phyloP scores from a whole-genome alignment of 768 basidiomycete genomes.

The Sistotremastrum niveocremeum region DNA sequence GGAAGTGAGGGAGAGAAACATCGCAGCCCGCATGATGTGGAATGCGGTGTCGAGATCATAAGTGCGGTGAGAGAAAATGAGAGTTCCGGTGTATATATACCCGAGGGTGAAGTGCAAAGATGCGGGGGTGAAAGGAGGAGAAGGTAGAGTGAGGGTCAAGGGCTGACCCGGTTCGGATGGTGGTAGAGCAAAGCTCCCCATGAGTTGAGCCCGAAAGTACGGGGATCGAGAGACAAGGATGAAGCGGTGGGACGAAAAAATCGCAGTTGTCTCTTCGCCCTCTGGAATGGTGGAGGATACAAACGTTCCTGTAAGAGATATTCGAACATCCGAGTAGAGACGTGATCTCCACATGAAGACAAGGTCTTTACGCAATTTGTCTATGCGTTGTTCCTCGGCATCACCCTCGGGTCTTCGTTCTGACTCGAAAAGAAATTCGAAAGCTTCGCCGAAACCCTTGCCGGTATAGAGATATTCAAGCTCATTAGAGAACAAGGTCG shows the following conservation, averaged over 20 bases:
- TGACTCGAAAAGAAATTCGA: constrained; percentile 74
- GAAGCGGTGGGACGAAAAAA: constrained; percentile 89
- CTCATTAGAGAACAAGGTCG: constrained; percentile 76
- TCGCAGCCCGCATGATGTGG: constrained; percentile 71
- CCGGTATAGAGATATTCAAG: constrained; percentile 94
- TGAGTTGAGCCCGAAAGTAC: constrained; percentile 75
- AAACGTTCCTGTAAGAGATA: constrained; percentile 61
- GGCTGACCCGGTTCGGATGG: constrained; percentile 27
- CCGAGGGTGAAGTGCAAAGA: constrained; percentile 90
- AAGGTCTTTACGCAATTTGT: constrained; percentile 84
- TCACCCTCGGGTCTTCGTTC: constrained; percentile 27
- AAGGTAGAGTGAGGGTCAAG: constrained; percentile 58
- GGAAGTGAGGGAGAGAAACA: constrained; percentile 61
- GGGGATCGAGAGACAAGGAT: constrained; percentile 80
- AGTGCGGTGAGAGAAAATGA: constrained; percentile 81
- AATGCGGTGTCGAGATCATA: constrained; percentile 91
- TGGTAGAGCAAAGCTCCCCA: constrained; percentile 41
- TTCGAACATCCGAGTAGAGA: constrained; percentile 83
- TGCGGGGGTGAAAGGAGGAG: constrained; percentile 89
- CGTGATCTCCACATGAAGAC: constrained; percentile 96
- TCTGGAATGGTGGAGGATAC: constrained; percentile 30
- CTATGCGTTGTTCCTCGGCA: constrained; percentile 40
- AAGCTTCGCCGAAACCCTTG: constrained; percentile 75
- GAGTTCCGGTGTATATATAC: constrained; percentile 90
- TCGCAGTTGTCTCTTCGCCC: constrained; percentile 59